phyloP scores from a whole-genome alignment of 306 rosid genomes.

The Cicer bijugum region DNA sequence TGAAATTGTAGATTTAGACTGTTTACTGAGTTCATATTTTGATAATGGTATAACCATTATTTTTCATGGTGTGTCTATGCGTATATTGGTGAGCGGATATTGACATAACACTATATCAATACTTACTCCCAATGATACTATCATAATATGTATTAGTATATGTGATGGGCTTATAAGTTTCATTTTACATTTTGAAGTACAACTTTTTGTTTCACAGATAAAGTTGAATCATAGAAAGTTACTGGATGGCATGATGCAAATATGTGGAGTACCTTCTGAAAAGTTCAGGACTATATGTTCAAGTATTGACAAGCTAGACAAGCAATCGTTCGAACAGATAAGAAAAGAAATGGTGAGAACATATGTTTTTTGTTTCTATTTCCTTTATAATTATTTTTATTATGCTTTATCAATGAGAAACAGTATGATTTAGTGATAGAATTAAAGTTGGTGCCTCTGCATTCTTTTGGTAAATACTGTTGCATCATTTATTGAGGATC shows the following conservation, averaged over 20 bases:
- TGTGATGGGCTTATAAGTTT: conserved; percentile 4
- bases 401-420: conserved; percentile 33
- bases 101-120: background rate
- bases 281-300: conserved; percentile 97
- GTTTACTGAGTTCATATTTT: conserved; percentile 10
- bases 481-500: conserved; percentile 27
- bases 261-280: conserved; percentile 89
- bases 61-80: conserved; percentile 1
- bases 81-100: conserved; percentile 7
- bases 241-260: conserved; percentile 92
- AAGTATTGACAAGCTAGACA: conserved; percentile 92
- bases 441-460: conserved; percentile 9
- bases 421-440: background rate
- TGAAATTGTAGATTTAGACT: conserved; percentile 22
- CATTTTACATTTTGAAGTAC: conserved; percentile 10
- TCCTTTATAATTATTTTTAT: conserved; percentile 11
- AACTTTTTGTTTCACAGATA: conserved; percentile 58
- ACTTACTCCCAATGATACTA: background rate
- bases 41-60: background rate
- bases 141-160: conserved; percentile 15
- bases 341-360: conserved; percentile 83
- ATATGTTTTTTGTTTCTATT: conserved; percentile 34
- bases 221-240: conserved; percentile 86
- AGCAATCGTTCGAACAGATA: conserved; percentile 83
- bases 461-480: conserved; percentile 12